phyloP scores from a whole-genome alignment of 768 basidiomycete species.

The Rhodosporidiobolus sp. region DNA sequence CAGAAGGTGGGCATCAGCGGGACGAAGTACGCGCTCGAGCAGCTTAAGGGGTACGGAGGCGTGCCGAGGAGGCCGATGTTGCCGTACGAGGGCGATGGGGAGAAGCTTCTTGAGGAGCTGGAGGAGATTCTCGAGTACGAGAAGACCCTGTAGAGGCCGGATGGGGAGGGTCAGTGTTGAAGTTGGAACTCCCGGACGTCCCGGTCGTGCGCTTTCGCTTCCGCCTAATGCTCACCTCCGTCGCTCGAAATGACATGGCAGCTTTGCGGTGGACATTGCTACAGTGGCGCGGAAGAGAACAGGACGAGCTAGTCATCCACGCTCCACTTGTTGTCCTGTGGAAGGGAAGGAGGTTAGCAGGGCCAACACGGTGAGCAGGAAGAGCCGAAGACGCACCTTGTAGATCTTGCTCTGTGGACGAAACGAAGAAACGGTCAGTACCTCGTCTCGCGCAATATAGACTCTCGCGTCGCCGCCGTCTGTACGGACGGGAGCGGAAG shows the following conservation, averaged over 20 bases:
- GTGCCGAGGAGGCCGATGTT: conserved; percentile 72
- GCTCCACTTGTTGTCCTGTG: conserved; percentile 25
- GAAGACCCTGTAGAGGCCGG: conserved; percentile 16
- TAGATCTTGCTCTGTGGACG: conserved; percentile 24
- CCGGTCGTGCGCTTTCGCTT: too few species aligned
- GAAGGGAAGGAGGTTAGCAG: too few species aligned
- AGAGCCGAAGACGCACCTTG: conserved; percentile 12
- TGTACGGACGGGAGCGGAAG: neutral
- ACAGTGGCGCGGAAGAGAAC: too few species aligned
- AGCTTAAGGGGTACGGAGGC: conserved; percentile 72
- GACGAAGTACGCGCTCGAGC: conserved; percentile 75
- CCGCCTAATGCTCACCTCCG: too few species aligned
- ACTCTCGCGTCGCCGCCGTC: too few species aligned
- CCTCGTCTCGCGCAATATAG: too few species aligned
- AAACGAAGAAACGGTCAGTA: too few species aligned
- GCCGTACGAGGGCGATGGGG: conserved; percentile 64
- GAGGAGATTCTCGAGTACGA: conserved; percentile 53
- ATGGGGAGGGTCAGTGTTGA: too few species aligned
- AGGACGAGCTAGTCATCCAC: conserved; percentile 2
- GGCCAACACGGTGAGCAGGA: too few species aligned
- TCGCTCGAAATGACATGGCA: too few species aligned
- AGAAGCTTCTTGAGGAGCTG: conserved; percentile 62
- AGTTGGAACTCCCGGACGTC: too few species aligned
- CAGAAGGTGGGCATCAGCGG: conserved; percentile 72
- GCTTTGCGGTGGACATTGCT: too few species aligned